These are phyloP conservation scores for Volvox reticuliferus DNA, from an alignment of 139 green algal genomes.

Conservation along the genomic window DNA sequence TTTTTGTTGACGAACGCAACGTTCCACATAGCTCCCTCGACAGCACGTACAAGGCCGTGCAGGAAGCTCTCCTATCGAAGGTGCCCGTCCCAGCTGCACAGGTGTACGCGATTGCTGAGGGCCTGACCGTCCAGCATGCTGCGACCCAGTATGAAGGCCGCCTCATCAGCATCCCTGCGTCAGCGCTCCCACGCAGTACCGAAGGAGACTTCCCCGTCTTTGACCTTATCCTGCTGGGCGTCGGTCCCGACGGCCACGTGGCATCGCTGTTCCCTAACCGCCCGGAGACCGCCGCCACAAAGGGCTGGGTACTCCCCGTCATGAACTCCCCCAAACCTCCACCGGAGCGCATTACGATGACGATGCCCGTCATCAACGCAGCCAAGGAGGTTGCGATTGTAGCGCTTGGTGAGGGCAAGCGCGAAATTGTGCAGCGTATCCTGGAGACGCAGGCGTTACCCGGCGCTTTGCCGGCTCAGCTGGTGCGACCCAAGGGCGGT, in stretches of 20 bases:
- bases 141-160: conserved; percentile 79
- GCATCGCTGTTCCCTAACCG: conserved; percentile 98
- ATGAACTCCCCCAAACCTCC: conserved; percentile 96
- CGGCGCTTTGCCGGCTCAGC: conserved; percentile 89
- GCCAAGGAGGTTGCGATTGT: conserved; percentile 78
- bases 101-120: conserved; percentile 73
- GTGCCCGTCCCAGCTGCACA: conserved; percentile 75
- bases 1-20: conserved; percentile 91
- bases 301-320: conserved; percentile 91
- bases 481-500: conserved; percentile 80
- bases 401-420: conserved; percentile 82
- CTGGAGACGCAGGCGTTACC: conserved; percentile 92
- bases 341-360: conserved; percentile 96
- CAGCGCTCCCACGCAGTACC: conserved; percentile 72
- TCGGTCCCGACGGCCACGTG: conserved; percentile 98
- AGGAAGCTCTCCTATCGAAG: conserved; percentile 82
- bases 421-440: conserved; percentile 89
- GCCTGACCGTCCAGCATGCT: conserved; percentile 59
- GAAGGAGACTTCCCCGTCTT: conserved; percentile 78
- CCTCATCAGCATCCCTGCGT: conserved; percentile 70
- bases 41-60: conserved; percentile 82
- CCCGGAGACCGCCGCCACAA: conserved; percentile 60
- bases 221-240: conserved; percentile 93
- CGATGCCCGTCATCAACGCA: conserved; percentile 89
- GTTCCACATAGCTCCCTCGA: conserved; percentile 83